These are phyloP conservation scores for Aureobasidium pullulans DNA, from an alignment of 2,329 filamentous ascomycete species.

Conservation along the genomic window DNA sequence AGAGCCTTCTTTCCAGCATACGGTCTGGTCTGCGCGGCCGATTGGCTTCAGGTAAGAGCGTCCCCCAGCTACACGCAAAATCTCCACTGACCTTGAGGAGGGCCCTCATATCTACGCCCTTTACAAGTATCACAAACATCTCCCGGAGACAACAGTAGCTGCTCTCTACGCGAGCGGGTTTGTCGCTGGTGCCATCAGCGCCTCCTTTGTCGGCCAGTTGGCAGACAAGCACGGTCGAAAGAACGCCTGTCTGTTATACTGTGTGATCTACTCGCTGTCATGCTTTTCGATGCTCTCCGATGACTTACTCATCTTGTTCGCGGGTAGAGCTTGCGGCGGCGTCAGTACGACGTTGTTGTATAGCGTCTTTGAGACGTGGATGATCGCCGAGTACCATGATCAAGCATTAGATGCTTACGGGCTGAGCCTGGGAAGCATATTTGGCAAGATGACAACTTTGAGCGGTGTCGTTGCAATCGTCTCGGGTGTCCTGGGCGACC, in stretches of 20 bases:
- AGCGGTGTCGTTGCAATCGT: constrained; percentile 51
- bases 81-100: constrained; percentile 16
- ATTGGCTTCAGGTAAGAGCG: constrained; percentile 35
- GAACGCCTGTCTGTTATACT: constrained; percentile 49
- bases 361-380: constrained; percentile 55
- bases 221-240: constrained; percentile 47
- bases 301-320: constrained; percentile 40
- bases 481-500: constrained; percentile 47
- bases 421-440: constrained; percentile 43
- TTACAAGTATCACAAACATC: constrained; percentile 44
- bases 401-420: constrained; percentile 37
- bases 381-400: constrained; percentile 51
- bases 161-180: constrained; percentile 43
- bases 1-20: constrained; percentile 39
- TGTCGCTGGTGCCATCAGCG: constrained; percentile 42
- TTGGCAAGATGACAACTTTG: constrained; percentile 45
- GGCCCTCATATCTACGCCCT: constrained; percentile 46
- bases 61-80: constrained; percentile 19
- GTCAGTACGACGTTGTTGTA: constrained; percentile 51
- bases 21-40: constrained; percentile 36
- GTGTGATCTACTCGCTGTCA: constrained; percentile 45
- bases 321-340: constrained; percentile 49
- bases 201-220: constrained; percentile 41
- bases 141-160: constrained; percentile 40
- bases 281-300: constrained; percentile 46